Evolutionary conservation across 345 rosid genomes (phyloP), one percentile per base, ranked within the genome.

Genomic region (Rhodomyrtus tomentosa): DNA sequence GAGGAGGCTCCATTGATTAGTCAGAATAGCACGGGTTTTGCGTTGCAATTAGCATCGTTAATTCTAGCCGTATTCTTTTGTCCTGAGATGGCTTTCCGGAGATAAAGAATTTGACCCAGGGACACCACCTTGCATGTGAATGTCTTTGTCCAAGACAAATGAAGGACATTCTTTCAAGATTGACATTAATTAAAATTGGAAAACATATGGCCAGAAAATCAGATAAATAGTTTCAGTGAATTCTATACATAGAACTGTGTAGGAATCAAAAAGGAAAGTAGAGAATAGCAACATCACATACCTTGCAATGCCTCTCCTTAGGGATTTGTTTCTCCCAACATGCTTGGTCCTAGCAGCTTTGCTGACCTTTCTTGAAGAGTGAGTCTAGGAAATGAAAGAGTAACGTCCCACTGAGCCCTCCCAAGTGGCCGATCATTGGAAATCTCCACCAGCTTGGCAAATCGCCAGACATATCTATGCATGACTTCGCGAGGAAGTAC

Each of bases 381-480:
- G 88, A 85, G 38, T 54, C 82, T 7, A 82, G 81, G 62, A 87
- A 76, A 73, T 74, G 74, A 54, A 84, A 87, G 45, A 88, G 82
- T 38, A 89, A 87, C 82, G 92, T 89, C 45, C 91, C 92, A 5
- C 90, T 92, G 42, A 80, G 92, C 76, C 93, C 92, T 40, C 68
- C 81, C 2, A 85, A 87, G 86, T 87, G 91, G 7, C 94, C 92
- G 5, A 32, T 91, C 81, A 73, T 92, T 5, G 92, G 95, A 27
- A 92, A 92, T 86, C 90, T 91, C 55, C 92, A 89, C 86, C 93
- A 87, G 85, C 89, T 91, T 6, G 85, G 86, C 6, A 84, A 81
- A 81, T 25, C 55, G 42, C 91, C 89, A 7, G 92, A 91, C 84
- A 72, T 80, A 24, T 89, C 91, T 56, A 89, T 93, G 79, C 82